Evolutionary conservation across 2,329 filamentous ascomycete species (phyloP).

Genomic region (Cladophialophora immunda): DNA sequence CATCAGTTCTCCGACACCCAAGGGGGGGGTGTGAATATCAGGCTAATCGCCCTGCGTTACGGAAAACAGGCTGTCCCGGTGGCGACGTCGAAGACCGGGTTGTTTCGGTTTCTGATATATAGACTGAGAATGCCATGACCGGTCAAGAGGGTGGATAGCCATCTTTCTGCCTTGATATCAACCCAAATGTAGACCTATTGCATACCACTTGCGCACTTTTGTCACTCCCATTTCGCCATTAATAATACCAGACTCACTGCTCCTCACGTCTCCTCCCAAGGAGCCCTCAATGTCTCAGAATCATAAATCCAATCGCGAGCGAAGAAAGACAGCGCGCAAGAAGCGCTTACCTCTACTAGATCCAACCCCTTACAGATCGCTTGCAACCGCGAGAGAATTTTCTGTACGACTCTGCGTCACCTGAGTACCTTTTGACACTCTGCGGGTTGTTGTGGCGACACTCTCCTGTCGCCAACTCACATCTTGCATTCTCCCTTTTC

Average conservation of each 20-base stretch:
- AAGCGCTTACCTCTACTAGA: slow-evolving; percentile 36
- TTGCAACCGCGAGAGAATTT: slow-evolving; percentile 26
- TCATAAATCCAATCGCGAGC: slow-evolving; percentile 21
- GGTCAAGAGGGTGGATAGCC: slow-evolving; percentile 2
- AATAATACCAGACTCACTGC: slow-evolving; percentile 16
- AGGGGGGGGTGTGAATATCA: slow-evolving; percentile 16
- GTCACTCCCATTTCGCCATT: slow-evolving; percentile 5
- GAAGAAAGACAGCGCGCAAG: slow-evolving; percentile 36
- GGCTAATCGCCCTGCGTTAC: slow-evolving; percentile 25
- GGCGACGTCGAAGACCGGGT: slow-evolving; percentile 13
- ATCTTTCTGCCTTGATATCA: slow-evolving; percentile 16
- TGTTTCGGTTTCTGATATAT: slow-evolving; percentile 28
- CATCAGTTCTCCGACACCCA: slow-evolving; percentile 5
- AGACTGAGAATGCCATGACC: slow-evolving; percentile 32
- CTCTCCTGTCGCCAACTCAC: slow-evolving; percentile 31
- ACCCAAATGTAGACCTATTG: slow-evolving; percentile 34
- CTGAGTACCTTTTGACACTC: slow-evolving; percentile 20
- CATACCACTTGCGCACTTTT: slow-evolving; percentile 14
- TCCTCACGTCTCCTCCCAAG: slow-evolving; percentile 26
- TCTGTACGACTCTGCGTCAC: slow-evolving; percentile 37
- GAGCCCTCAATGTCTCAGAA: slow-evolving; percentile 38
- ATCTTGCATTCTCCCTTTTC: slow-evolving; percentile 23
- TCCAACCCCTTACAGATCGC: slow-evolving; percentile 33
- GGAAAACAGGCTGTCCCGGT: slow-evolving; percentile 14
- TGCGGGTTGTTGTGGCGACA: slow-evolving; percentile 35